Evolutionary conservation across 805 yeast species (phyloP).

Genomic region (Wickerhamomyces rabaulensis): DNA sequence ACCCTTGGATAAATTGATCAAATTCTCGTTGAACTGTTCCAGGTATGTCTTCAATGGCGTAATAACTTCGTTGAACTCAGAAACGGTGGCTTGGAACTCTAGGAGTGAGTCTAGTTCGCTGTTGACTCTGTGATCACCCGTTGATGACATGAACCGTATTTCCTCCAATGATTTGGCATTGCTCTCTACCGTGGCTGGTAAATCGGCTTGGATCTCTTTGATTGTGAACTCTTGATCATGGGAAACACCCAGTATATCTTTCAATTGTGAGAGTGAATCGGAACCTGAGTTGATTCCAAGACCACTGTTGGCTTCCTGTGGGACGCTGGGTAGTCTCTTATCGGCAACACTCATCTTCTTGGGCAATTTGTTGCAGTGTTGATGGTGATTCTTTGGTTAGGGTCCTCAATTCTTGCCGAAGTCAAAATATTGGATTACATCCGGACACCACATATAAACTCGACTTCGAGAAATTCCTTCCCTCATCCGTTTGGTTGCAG

Average conservation of each 20-base stretch:
- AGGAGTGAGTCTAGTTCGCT: conserved; percentile 8
- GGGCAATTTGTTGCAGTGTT: background rate
- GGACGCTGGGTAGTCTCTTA: background rate
- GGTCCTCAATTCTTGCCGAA: too few relatives aligned
- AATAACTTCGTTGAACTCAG: conserved; percentile 22
- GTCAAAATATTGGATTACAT: too few relatives aligned
- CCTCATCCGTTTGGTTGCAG: too few relatives aligned
- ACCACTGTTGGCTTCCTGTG: background rate
- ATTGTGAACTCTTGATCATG: background rate
- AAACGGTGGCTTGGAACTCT: conserved; percentile 12
- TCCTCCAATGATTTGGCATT: conserved; percentile 13
- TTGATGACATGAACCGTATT: conserved; percentile 7
- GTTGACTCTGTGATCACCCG: background rate
- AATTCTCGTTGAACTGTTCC: conserved; percentile 49
- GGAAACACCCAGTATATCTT: background rate
- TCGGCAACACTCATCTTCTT: background rate
- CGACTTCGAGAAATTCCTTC: too few relatives aligned
- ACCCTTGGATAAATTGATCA: conserved; percentile 51
- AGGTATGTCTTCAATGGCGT: conserved; percentile 52
- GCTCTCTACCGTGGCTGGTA: background rate
- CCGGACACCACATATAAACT: too few relatives aligned
- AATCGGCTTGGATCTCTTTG: background rate
- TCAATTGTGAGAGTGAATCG: background rate
- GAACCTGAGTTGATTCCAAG: background rate
- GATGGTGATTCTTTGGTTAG: too few relatives aligned